Percentiles rank a stretch among this genome's conserved stretches.
Evolutionary conservation across 2,329 filamentous ascomycete genomes (phyloP).

Genomic region (Massarina eburnea): DNA sequence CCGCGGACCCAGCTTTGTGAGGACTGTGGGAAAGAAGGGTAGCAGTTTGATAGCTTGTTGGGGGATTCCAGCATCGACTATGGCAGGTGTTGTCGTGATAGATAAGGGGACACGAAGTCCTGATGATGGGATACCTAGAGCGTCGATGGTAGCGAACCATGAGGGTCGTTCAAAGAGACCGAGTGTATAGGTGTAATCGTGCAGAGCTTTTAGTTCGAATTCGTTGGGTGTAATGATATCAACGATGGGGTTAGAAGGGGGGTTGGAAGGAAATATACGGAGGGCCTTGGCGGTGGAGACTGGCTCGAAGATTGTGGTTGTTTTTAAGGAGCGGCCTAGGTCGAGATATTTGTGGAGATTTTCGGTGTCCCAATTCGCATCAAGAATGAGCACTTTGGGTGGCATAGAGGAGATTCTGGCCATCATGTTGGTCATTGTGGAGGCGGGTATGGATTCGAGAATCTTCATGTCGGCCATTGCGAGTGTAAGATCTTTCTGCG

Average conservation of each 20-base stretch:
- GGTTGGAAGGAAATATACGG: constrained; percentile 60
- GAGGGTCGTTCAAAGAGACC: constrained; percentile 67
- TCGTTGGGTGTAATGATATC: constrained; percentile 81
- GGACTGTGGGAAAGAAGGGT: constrained; percentile 81
- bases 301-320: constrained; percentile 75
- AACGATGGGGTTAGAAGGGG: constrained; percentile 63
- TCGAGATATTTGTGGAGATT: constrained; percentile 69
- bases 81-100: constrained; percentile 62
- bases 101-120: constrained; percentile 73
- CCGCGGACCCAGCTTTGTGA: constrained; percentile 77
- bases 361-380: constrained; percentile 78
- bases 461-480: constrained; percentile 97
- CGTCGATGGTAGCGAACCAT: constrained; percentile 82
- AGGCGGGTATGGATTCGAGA: constrained; percentile 54
- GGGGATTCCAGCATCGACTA: constrained; percentile 80
- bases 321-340: constrained; percentile 51
- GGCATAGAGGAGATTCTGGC: constrained; percentile 18
- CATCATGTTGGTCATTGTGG: constrained; percentile 4
- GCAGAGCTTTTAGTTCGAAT: constrained; percentile 79
- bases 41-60: constrained; percentile 82
- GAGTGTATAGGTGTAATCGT: constrained; percentile 65
- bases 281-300: constrained; percentile 80
- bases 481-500: constrained; percentile 78
- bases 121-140: constrained; percentile 70
- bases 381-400: constrained; percentile 58